These are phyloP conservation scores for Fraxinus latifolia DNA, from an alignment of 305 asterid genomes.

Conservation along the genomic window DNA sequence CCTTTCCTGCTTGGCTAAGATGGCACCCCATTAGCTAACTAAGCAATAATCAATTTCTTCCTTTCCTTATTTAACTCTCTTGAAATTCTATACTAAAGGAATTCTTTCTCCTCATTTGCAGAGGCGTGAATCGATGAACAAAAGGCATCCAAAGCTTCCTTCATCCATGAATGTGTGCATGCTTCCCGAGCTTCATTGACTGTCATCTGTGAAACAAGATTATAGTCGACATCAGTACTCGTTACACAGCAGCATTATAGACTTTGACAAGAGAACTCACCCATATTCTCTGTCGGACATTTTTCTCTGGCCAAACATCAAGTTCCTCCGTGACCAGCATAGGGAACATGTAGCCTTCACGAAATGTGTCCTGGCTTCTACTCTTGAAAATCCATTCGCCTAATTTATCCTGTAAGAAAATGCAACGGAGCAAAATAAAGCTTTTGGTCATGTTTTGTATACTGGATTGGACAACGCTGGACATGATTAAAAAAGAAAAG, in stretches of 20 bases:
- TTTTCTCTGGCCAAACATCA: conserved; percentile 88
- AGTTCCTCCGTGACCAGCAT: conserved; percentile 69
- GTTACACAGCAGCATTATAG: not conserved
- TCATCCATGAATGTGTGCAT: conserved; percentile 79
- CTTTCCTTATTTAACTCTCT: not conserved
- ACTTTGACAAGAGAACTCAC: conserved; percentile 36
- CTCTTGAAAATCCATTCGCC: conserved; percentile 91
- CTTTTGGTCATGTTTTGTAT: not conserved
- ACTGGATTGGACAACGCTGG: not conserved
- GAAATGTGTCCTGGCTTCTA: conserved; percentile 80
- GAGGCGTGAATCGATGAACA: conserved; percentile 9
- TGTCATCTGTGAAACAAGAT: conserved; percentile 45
- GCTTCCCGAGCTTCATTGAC: conserved; percentile 64
- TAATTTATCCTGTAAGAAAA: conserved; percentile 52
- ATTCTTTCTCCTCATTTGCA: not conserved
- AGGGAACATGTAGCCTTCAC: conserved; percentile 84
- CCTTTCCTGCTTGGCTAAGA: not conserved
- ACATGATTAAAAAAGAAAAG: not conserved
- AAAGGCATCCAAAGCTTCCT: conserved; percentile 46
- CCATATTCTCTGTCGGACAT: conserved; percentile 64
- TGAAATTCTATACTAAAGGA: not conserved
- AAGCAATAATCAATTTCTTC: conserved; percentile 21
- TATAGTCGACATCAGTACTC: conserved; percentile 26
- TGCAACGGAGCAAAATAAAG: not conserved
- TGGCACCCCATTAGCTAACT: conserved; percentile 5